These are phyloP conservation scores for Ichthyophthirius multifiliis DNA, from an alignment of 169 alveolate species.

Conservation along the genomic window DNA sequence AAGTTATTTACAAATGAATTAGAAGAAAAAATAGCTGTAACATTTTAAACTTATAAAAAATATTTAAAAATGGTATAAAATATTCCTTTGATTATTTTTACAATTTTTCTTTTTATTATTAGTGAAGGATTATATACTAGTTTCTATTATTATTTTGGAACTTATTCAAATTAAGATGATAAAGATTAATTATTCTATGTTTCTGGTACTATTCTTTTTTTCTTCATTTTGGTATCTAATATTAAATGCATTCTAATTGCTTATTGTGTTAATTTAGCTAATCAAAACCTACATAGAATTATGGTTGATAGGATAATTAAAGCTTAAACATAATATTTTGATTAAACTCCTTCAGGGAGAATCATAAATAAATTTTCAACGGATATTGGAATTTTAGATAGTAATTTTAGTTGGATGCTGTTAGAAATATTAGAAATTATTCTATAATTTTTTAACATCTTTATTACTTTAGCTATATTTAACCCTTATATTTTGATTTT, in stretches of 20 bases:
- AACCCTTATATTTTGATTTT: background rate
- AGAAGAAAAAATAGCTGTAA: slow-evolving; percentile 4
- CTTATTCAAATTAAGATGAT: background rate
- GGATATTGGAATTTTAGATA: background rate
- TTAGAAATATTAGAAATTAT: background rate
- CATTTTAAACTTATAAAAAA: slow-evolving; percentile 23
- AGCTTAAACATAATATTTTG: background rate
- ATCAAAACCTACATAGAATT: background rate
- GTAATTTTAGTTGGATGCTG: background rate
- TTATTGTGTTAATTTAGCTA: background rate
- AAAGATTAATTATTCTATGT: slow-evolving; percentile 11
- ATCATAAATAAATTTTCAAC: background rate
- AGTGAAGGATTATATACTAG: background rate
- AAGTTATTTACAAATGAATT: slow-evolving; percentile 7
- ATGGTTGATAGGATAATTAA: background rate
- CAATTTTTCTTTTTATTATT: background rate
- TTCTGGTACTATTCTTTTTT: no score
- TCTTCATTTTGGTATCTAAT: background rate
- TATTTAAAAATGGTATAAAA: background rate
- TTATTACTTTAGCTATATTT: background rate
- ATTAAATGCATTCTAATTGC: background rate
- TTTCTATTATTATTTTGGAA: background rate
- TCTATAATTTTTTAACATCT: background rate
- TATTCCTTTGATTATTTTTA: background rate
- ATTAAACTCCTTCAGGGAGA: background rate